Conservation (phyloP, 441 rosid genomes). For the Brassica balearica region DNA sequence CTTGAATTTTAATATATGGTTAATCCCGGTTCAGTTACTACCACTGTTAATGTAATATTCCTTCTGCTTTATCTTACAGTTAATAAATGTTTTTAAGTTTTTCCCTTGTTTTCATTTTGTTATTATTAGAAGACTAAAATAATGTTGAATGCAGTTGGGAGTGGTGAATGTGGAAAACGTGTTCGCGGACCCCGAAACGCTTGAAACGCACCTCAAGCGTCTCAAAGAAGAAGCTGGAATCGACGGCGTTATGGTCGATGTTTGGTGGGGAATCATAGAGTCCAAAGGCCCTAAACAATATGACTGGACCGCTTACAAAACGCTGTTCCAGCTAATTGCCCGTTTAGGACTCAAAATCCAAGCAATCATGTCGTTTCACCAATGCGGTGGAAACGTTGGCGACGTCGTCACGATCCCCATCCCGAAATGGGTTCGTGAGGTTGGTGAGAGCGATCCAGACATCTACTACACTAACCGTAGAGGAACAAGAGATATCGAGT, state of each 20-base stretch:
- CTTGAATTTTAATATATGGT: neutral
- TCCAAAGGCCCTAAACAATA: conserved; percentile 60
- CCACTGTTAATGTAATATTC: neutral
- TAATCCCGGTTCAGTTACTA: neutral
- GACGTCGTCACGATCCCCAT: conserved; percentile 70
- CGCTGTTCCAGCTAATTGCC: conserved; percentile 59
- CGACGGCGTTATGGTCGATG: conserved; percentile 83
- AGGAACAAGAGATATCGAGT: conserved; percentile 67
- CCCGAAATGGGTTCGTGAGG: conserved; percentile 69
- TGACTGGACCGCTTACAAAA: conserved; percentile 77
- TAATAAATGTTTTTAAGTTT: neutral
- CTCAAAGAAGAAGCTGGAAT: conserved; percentile 63
- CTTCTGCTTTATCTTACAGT: neutral
- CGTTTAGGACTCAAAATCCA: conserved; percentile 61
- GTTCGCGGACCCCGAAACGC: conserved; percentile 44
- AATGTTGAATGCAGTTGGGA: conserved; percentile 53
- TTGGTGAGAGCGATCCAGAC: conserved; percentile 64
- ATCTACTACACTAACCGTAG: conserved; percentile 65
- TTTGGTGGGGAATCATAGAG: conserved; percentile 86
- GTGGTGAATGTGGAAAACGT: conserved; percentile 60
- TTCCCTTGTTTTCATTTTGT: neutral
- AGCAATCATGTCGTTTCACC: conserved; percentile 87
- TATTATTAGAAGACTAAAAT: neutral
- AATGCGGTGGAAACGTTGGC: conserved; percentile 86
- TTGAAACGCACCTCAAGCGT: conserved; percentile 63